Base-by-base conservation (phyloP, 768 basidiomycete genomes). In the Infundibulicybe gibba region DNA sequence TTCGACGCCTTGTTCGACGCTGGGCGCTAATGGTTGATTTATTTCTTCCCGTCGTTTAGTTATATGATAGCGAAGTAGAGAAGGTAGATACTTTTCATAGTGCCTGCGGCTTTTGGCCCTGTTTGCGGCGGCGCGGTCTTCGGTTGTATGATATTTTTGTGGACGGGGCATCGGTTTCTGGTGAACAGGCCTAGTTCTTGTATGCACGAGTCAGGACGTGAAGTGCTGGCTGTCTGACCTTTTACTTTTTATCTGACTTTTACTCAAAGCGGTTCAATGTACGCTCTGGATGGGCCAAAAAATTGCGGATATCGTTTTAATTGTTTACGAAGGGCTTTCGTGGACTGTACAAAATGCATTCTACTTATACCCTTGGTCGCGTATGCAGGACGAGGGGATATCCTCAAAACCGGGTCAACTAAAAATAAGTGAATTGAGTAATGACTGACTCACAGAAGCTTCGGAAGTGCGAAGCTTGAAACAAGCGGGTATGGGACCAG, bases 41-140 rank as follows among this genome's bases (percentile, higher is more conserved):
- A 16, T 46, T 33, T 32, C 45, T 46, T 21, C 13, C 13, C 14
- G 38, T 15, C 14, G 38, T 14, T 30, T 38, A 5, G 21, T 25
- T 4, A 21, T 46, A 32, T 17, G 32, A 15, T 34, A 3, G 25
- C 32, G 39, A 38, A 35, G 2, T n/a, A 35, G 17, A 32, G 17
- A 33, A n/a, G n/a, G n/a, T n/a, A n/a, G n/a, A n/a, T 46, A 46
- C 45, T n/a, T 37, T 11, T 46, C 34, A 46, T 46, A 46, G 19
- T 32, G 37, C 21, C 11, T 12, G n/a, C 39, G 33, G 15, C 45
- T 46, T 46, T 46, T 46, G 17, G 45, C 31, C 12, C 37, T 6
- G 34, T 46, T 46, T 38, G 45, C 21, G 6, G 45, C 45, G 8
- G 12, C 9, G 14, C 21, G 11, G 8, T 32, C 45, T 31, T 46